Percentiles rank a stretch among this genome's conserved stretches.
Conservation (phyloP, 192 early-diverging fungal species). For the Dispira simplex region DNA sequence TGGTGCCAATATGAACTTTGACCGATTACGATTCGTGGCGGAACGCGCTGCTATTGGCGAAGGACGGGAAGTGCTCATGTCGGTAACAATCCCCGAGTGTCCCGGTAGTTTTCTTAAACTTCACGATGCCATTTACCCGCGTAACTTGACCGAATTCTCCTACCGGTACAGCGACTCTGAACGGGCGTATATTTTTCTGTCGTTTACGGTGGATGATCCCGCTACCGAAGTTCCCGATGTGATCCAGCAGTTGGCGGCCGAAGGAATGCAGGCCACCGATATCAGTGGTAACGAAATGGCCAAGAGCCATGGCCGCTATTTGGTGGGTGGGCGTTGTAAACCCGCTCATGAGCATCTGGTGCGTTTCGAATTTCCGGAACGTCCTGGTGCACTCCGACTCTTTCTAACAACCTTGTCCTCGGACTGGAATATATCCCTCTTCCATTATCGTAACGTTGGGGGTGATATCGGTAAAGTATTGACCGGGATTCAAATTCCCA, state of each 20-base stretch:
- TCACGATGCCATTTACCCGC: slow-evolving; percentile 65
- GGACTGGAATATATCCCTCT: slow-evolving; percentile 70
- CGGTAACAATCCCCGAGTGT: slow-evolving; percentile 81
- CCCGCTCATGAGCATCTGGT: slow-evolving; percentile 78
- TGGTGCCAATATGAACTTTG: slow-evolving; percentile 99
- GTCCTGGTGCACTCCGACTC: slow-evolving; percentile 79
- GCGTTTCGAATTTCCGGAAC: slow-evolving; percentile 92
- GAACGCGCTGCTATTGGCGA: slow-evolving; percentile 95
- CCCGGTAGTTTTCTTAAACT: slow-evolving; percentile 75
- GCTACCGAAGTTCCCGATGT: slow-evolving; percentile 51
- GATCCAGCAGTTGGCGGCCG: slow-evolving; percentile 33
- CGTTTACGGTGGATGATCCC: slow-evolving; percentile 52
- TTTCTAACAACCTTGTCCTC: slow-evolving; percentile 60
- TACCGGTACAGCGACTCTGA: slow-evolving; percentile 59
- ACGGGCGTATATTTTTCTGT: slow-evolving; percentile 78
- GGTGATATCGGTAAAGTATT: slow-evolving; percentile 88
- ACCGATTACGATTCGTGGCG: slow-evolving; percentile 91
- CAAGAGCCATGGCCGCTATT: slow-evolving; percentile 90
- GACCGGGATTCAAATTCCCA: slow-evolving; percentile 84
- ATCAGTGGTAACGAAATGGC: slow-evolving; percentile 88
- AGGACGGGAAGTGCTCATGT: slow-evolving; percentile 75
- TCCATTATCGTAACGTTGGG: slow-evolving; percentile 96
- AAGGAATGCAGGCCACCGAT: slow-evolving; percentile 63
- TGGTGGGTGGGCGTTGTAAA: slow-evolving; percentile 70
- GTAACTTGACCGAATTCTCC: slow-evolving; percentile 83